Conservation (phyloP, 768 basidiomycete species). For the Podaxis sp. region DNA sequence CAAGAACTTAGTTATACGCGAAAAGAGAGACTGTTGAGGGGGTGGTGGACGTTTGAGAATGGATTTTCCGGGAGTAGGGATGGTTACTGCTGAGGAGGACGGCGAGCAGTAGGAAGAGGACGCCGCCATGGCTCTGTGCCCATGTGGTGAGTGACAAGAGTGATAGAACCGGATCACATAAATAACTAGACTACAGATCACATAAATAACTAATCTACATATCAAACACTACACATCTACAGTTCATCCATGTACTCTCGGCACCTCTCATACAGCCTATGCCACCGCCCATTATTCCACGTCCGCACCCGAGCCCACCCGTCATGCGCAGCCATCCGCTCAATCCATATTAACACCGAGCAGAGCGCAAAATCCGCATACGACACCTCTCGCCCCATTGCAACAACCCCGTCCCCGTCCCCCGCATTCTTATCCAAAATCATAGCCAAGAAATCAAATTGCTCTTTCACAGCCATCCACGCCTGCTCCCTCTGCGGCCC, state of each 20-base stretch:
- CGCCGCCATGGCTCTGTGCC: slow-evolving; percentile 22
- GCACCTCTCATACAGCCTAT: slow-evolving; percentile 60
- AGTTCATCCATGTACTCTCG: slow-evolving; percentile 67
- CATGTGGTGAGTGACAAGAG: not conserved
- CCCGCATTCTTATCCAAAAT: slow-evolving; percentile 68
- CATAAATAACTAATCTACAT: slow-evolving; percentile 9
- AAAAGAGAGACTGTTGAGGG: slow-evolving; percentile 66
- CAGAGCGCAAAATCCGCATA: slow-evolving; percentile 78
- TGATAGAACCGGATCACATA: not conserved
- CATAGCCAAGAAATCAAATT: slow-evolving; percentile 63
- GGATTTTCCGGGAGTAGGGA: slow-evolving; percentile 76
- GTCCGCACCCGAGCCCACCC: slow-evolving; percentile 68
- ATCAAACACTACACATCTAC: slow-evolving; percentile 28
- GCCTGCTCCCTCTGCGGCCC: slow-evolving; percentile 59
- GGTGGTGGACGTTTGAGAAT: slow-evolving; percentile 80
- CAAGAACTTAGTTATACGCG: slow-evolving; percentile 72
- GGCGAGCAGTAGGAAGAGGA: slow-evolving; percentile 41
- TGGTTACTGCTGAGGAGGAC: slow-evolving; percentile 79
- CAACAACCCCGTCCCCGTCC: slow-evolving; percentile 65
- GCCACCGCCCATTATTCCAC: slow-evolving; percentile 74
- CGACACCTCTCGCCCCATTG: slow-evolving; percentile 62
- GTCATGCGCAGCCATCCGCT: slow-evolving; percentile 70
- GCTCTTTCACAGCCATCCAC: slow-evolving; percentile 63
- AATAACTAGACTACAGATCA: slow-evolving; percentile 4
- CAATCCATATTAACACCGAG: slow-evolving; percentile 72